Evolutionary conservation across 1,284 basidiomycete species (phyloP), one percentile per base, ranked within the genome.

Genomic region (Cutaneotrichosporon cutaneum): DNA sequence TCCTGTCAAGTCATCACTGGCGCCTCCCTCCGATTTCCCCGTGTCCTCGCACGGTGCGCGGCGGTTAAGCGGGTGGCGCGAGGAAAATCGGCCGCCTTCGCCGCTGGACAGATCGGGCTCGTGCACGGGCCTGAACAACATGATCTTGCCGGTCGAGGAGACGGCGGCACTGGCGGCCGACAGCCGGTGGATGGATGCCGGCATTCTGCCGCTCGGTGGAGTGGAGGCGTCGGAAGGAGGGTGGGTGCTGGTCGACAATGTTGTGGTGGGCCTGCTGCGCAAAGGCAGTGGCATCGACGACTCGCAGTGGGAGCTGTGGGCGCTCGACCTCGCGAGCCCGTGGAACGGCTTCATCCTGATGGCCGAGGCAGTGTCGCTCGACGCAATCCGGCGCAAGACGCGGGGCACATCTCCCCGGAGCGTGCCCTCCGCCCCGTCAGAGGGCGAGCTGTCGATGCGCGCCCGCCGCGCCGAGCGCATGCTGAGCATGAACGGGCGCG

Each of bases 241-340:
- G 26, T 67, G 68, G 69, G 59, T 61, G 3, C 52, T 71, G 8
- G 30, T 70, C 7, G 64, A 63, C 18, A 55, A 69, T 59, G 33
- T 63, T 3, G 44, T 77, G 8, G 39, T 73, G 2, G 75, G 75
- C 10, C 55, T 77, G 1, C 64, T 71, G 27, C 59, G 71, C 36
- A 54, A 50, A 0, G 63, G 68, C 1, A 55, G 64, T 1, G 73
- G 73, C 8, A 72, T 77, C 54, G 70, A 75, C 57, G 74, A 78
- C 62, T 63, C 66, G 18, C 68, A 71, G 55, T 78, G 74, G 73
- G 68, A 74, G 44, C 52, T 75, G 3, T 75, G 72, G 68, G 58
- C 63, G 1, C 21, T 76, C 6, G 75, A 78, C 51, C 66, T 78
- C 3, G 18, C 54, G 1, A 33, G 59, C 7, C 63, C 72, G 2